A percentile compares a stretch with the other conserved stretches of the same genome.
These are phyloP conservation scores for Aspergillus intermedius DNA, from an alignment of 2,329 filamentous ascomycete species.

Conservation along the genomic window DNA sequence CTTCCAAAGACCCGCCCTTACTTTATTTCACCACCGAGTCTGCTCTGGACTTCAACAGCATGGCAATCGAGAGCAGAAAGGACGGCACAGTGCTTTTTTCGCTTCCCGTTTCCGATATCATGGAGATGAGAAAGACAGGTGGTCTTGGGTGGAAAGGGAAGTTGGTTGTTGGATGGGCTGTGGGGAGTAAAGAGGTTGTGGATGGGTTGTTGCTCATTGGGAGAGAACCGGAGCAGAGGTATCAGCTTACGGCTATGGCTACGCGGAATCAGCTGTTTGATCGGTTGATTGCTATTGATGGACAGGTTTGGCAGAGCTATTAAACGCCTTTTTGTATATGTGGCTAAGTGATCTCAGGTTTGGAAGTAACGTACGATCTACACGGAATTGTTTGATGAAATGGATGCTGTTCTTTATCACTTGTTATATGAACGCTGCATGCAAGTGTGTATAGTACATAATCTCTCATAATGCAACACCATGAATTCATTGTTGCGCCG, in stretches of 20 bases:
- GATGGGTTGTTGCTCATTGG: constrained; percentile 1
- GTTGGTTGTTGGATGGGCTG: neutral
- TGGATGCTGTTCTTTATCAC: too few species aligned
- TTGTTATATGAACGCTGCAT: too few species aligned
- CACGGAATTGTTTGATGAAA: too few species aligned
- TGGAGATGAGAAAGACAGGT: neutral
- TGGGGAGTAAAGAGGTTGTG: constrained; percentile 1
- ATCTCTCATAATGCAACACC: too few species aligned
- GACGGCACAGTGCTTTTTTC: constrained; percentile 57
- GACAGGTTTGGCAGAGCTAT: constrained; percentile 78
- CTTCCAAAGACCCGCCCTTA: constrained; percentile 21
- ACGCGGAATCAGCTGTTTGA: constrained; percentile 76
- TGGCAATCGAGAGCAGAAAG: constrained; percentile 40
- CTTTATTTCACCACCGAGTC: constrained; percentile 56
- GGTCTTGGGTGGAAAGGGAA: neutral
- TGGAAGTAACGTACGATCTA: neutral
- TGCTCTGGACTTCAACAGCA: constrained; percentile 31
- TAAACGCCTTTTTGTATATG: constrained; percentile 26
- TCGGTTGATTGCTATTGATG: constrained; percentile 66
- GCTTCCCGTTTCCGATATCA: constrained; percentile 30
- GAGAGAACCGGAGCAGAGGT: neutral
- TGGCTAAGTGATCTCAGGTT: neutral
- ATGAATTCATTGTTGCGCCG: too few species aligned
- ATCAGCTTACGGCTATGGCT: constrained; percentile 61
- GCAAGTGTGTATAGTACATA: too few species aligned